Conservation (phyloP, 805 yeast species). For the Ogataea parapolymorpha region DNA sequence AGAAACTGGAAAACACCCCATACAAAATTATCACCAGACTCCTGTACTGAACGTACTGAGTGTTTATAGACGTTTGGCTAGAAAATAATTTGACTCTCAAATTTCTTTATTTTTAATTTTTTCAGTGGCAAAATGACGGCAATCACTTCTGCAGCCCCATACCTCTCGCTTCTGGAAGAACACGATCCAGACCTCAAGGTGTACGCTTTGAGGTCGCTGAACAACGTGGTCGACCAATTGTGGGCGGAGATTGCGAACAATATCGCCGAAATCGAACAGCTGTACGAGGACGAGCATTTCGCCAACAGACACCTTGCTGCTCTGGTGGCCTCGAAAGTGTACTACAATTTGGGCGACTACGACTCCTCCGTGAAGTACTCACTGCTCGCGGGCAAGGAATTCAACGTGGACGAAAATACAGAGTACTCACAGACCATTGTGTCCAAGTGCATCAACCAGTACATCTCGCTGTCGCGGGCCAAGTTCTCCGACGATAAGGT, state of each 20-base stretch:
- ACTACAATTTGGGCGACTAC: slow-evolving; percentile 90
- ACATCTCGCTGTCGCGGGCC: slow-evolving; percentile 61
- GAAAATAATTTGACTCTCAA: slow-evolving; percentile 2
- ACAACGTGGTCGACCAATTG: slow-evolving; percentile 78
- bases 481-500: slow-evolving; percentile 34
- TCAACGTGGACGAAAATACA: slow-evolving; percentile 69
- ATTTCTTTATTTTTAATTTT: slow-evolving; percentile 5
- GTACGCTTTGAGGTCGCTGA: slow-evolving; percentile 80
- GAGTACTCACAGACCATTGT: slow-evolving; percentile 93
- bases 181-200: slow-evolving; percentile 71
- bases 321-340: slow-evolving; percentile 82
- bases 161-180: slow-evolving; percentile 84
- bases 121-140: slow-evolving; percentile 27
- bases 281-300: slow-evolving; percentile 81
- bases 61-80: slow-evolving; percentile 2
- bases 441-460: slow-evolving; percentile 85
- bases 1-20: slow-evolving; percentile 83
- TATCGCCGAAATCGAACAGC: slow-evolving; percentile 82
- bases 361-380: slow-evolving; percentile 88
- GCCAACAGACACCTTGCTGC: slow-evolving; percentile 78
- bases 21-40: slow-evolving; percentile 89
- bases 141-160: slow-evolving; percentile 81
- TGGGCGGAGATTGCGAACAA: slow-evolving; percentile 98
- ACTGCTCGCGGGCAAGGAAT: slow-evolving; percentile 75
- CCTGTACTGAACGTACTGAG: slow-evolving; percentile 51